These are phyloP conservation scores for Elsinoe arachidis DNA, from an alignment of 2,329 filamentous ascomycete species.

Conservation along the genomic window DNA sequence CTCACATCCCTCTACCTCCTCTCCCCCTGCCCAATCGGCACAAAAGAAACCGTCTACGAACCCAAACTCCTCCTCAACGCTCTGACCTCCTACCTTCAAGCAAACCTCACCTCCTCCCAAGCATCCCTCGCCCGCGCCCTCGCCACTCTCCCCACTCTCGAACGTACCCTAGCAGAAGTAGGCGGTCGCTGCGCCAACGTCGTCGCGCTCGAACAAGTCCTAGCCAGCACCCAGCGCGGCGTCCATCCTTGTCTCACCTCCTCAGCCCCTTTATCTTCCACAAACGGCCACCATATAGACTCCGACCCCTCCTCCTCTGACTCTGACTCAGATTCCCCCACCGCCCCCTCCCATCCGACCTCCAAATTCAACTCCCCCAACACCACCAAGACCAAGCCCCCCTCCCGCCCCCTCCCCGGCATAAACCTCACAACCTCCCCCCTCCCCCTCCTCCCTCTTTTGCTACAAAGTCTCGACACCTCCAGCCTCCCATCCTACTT, in stretches of 20 bases:
- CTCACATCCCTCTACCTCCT: constrained; percentile 71
- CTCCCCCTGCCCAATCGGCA: constrained; percentile 51
- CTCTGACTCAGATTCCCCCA: constrained; percentile 31
- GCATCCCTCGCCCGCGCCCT: constrained; percentile 67
- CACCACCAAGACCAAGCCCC: background rate
- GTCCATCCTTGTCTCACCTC: constrained; percentile 53
- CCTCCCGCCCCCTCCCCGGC: background rate
- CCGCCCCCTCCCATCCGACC: constrained; percentile 23
- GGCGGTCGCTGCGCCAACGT: constrained; percentile 82
- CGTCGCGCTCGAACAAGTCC: constrained; percentile 72
- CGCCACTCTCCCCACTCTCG: constrained; percentile 69
- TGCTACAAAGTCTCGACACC: constrained; percentile 70
- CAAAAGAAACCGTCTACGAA: constrained; percentile 42
- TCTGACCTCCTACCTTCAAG: constrained; percentile 73
- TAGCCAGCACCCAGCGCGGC: constrained; percentile 60
- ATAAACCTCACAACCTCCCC: background rate
- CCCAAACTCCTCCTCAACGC: constrained; percentile 67
- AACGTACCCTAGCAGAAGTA: constrained; percentile 73
- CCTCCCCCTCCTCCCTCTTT: constrained; percentile 41
- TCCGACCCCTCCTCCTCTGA: constrained; percentile 5
- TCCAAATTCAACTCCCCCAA: constrained; percentile 64
- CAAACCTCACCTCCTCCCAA: constrained; percentile 68
- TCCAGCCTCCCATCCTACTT: constrained; percentile 83
- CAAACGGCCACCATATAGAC: constrained; percentile 10
- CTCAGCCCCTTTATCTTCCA: constrained; percentile 14